phyloP scores from a whole-genome alignment of 371 early-diverging fungal genomes.

The Saksenaea oblongispora region DNA sequence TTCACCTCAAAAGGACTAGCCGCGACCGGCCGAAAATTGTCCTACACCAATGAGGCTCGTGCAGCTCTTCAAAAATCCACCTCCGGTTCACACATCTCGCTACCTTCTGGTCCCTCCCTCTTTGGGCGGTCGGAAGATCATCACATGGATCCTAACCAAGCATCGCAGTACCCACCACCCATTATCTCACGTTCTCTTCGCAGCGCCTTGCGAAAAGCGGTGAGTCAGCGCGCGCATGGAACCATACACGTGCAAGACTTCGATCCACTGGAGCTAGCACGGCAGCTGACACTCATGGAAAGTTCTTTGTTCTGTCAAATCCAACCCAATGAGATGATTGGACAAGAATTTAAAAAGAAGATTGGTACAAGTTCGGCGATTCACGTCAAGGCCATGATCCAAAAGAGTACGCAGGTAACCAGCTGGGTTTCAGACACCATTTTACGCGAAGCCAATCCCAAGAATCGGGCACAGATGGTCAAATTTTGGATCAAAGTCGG shows the following conservation, averaged over 20 bases:
- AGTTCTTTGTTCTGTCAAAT: conserved; percentile 60
- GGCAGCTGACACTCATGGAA: conserved; percentile 78
- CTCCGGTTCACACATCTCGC: conserved; percentile 21
- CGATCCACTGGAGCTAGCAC: conserved; percentile 75
- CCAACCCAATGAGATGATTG: conserved; percentile 66
- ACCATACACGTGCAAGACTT: conserved; percentile 63
- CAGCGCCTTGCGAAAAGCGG: conserved; percentile 34
- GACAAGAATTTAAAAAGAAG: conserved; percentile 60
- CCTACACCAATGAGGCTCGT: conserved; percentile 17
- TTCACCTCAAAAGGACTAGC: conserved; percentile 15
- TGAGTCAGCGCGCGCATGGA: conserved; percentile 12
- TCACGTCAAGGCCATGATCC: conserved; percentile 53
- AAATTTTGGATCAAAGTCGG: conserved; percentile 56
- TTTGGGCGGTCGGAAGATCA: conserved; percentile 37
- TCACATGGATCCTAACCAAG: conserved; percentile 12
- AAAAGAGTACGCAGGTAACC: conserved; percentile 53
- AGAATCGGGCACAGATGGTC: conserved; percentile 66
- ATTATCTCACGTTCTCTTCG: conserved; percentile 34
- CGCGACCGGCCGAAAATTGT: conserved; percentile 20
- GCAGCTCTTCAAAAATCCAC: conserved; percentile 16
- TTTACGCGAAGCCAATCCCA: conserved; percentile 62
- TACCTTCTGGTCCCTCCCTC: conserved; percentile 24
- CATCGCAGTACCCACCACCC: conserved; percentile 22
- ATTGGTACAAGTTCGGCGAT: conserved; percentile 44
- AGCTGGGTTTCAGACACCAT: conserved; percentile 77